A percentile compares a stretch with the other conserved stretches of the same genome.
phyloP scores from a whole-genome alignment of 331 rosid genomes.

The Acacia concinna region DNA sequence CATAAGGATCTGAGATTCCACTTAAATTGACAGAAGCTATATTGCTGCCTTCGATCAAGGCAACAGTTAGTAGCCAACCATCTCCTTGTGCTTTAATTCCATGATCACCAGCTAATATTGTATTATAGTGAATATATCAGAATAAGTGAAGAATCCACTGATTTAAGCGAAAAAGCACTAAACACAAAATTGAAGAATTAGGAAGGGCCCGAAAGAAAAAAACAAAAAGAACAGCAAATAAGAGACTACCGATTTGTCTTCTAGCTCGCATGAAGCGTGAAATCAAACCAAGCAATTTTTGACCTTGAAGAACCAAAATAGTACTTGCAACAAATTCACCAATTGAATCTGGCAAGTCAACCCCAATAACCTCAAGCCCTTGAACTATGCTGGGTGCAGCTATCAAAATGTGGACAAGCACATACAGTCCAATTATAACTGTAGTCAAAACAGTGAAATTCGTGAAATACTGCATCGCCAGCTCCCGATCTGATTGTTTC shows the following conservation, averaged over 20 bases:
- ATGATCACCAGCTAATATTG: constrained; percentile 79
- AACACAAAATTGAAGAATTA: background rate
- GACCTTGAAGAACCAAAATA: constrained; percentile 76
- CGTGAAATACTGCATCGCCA: constrained; percentile 73
- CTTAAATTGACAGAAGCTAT: constrained; percentile 69
- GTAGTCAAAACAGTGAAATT: constrained; percentile 63
- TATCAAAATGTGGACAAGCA: constrained; percentile 74
- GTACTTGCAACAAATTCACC: constrained; percentile 77
- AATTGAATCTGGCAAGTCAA: constrained; percentile 94
- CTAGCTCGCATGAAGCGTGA: constrained; percentile 89
- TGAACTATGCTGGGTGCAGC: constrained; percentile 60
- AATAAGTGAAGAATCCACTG: constrained; percentile 21
- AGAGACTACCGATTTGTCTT: constrained; percentile 59
- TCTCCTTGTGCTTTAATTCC: constrained; percentile 96
- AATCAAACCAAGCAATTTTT: constrained; percentile 60
- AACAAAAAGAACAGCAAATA: background rate
- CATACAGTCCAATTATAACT: constrained; percentile 55
- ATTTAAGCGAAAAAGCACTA: background rate
- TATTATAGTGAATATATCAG: constrained; percentile 16
- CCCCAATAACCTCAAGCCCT: constrained; percentile 86
- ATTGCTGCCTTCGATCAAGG: constrained; percentile 85
- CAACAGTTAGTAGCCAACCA: constrained; percentile 97
- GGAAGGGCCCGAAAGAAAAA: background rate
- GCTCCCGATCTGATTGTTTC: constrained; percentile 68
- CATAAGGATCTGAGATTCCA: constrained; percentile 79